These are phyloP conservation scores for Plasmodium inui DNA, from an alignment of 169 alveolate genomes.

Conservation along the genomic window DNA sequence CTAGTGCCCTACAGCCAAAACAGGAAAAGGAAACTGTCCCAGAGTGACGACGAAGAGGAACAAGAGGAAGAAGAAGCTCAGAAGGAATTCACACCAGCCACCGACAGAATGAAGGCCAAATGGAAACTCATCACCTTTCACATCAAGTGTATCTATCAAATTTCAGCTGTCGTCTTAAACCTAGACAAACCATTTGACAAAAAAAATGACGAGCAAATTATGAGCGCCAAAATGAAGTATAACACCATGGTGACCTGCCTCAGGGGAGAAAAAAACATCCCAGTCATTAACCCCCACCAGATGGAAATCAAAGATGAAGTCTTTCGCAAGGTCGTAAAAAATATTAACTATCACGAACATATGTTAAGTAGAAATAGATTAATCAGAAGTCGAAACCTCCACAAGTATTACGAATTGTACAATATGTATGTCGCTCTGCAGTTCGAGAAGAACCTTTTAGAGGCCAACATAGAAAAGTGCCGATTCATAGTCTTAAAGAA, in stretches of 20 bases:
- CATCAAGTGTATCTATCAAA: constrained; percentile 35
- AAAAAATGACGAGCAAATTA: constrained; percentile 40
- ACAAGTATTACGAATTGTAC: constrained; percentile 47
- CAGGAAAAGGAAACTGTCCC: constrained; percentile 29
- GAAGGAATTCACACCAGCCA: constrained; percentile 33
- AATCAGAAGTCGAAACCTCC: constrained; percentile 32
- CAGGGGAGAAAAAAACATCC: constrained; percentile 66
- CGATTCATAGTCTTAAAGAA: constrained; percentile 63
- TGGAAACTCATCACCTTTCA: constrained; percentile 58
- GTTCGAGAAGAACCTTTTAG: constrained; percentile 51
- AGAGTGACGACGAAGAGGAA: constrained; percentile 76
- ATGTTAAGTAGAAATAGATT: constrained; percentile 48
- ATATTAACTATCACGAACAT: constrained; percentile 41
- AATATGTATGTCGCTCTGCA: constrained; percentile 65
- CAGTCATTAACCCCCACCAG: constrained; percentile 62
- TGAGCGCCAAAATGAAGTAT: constrained; percentile 25
- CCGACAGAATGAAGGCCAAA: constrained; percentile 33
- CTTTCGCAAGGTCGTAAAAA: constrained; percentile 31
- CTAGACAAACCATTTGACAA: constrained; percentile 33
- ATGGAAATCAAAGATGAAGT: constrained; percentile 50
- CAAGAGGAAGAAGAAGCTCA: not conserved
- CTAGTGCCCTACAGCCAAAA: constrained; percentile 76
- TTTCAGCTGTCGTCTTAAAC: constrained; percentile 68
- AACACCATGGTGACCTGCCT: constrained; percentile 56
- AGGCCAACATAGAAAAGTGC: constrained; percentile 44